Conservation (phyloP, 148 eudicot genomes). For the Euryodendron excelsum region DNA sequence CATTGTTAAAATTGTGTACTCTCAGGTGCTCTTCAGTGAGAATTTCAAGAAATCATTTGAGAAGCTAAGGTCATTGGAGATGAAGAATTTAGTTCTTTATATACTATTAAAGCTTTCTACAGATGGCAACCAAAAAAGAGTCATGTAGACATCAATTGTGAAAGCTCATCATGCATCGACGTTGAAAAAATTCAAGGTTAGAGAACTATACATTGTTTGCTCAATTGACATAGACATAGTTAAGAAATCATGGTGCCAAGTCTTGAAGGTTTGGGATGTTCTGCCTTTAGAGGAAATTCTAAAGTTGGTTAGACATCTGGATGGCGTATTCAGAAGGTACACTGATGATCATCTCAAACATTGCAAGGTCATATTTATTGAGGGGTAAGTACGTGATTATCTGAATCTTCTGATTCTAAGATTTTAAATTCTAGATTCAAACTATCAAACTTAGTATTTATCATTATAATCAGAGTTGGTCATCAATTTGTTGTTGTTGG, state of each 20-base stretch:
- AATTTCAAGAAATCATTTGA: conserved; percentile 38
- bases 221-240: conserved; percentile 39
- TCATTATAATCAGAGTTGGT: no score
- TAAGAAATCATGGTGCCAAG: conserved; percentile 21
- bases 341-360: conserved; percentile 21
- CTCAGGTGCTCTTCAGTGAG: conserved; percentile 40
- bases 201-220: conserved; percentile 29
- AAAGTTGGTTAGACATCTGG: conserved; percentile 27
- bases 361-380: conserved; percentile 31
- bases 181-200: conserved; percentile 31
- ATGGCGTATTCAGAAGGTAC: conserved; percentile 30
- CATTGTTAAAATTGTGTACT: not conserved
- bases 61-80: conserved; percentile 17
- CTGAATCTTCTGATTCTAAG: not conserved
- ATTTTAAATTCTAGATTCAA: no score
- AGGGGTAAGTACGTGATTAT: conserved; percentile 25
- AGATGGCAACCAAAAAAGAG: conserved; percentile 44
- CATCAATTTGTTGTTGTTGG: no score
- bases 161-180: conserved; percentile 15
- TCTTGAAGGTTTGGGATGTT: conserved; percentile 49
- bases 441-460: no score
- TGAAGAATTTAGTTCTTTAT: conserved; percentile 32
- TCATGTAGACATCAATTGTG: conserved; percentile 17
- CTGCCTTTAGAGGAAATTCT: conserved; percentile 34
- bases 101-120: conserved; percentile 32